Evolutionary conservation across 2,329 filamentous ascomycete species (phyloP).

Genomic region (Talaromyces sp.): DNA sequence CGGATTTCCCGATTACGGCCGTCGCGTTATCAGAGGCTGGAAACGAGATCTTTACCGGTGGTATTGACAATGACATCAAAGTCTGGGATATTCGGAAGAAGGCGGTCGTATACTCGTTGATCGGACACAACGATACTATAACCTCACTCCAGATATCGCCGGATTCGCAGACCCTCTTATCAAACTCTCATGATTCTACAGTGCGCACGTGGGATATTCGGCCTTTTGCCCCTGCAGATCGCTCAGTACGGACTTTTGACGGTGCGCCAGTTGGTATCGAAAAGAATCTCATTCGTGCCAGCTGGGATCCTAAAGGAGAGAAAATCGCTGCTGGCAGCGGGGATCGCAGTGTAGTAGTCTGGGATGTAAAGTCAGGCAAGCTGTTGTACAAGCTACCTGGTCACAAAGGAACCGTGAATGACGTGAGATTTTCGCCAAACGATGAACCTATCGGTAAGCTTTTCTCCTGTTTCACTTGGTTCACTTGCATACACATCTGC

Average conservation of each 20-base stretch:
- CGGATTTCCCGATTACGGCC: conserved; percentile 87
- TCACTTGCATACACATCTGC: neutral
- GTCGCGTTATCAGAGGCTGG: conserved; percentile 89
- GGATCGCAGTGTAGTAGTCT: conserved; percentile 86
- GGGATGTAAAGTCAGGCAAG: conserved; percentile 85
- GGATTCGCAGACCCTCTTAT: conserved; percentile 84
- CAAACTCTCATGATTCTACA: conserved; percentile 90
- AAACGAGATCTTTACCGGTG: conserved; percentile 90
- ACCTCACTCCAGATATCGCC: conserved; percentile 89
- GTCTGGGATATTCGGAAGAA: conserved; percentile 97
- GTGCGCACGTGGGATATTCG: conserved; percentile 94
- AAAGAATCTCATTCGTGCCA: conserved; percentile 85
- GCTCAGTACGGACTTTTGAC: conserved; percentile 83
- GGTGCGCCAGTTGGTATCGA: conserved; percentile 85
- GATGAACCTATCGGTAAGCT: conserved; percentile 83
- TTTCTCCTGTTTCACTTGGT: neutral
- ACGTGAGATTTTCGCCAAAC: conserved; percentile 82
- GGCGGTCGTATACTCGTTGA: conserved; percentile 78
- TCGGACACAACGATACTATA: conserved; percentile 87
- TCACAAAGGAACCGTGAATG: conserved; percentile 92
- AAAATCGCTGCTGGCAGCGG: conserved; percentile 85
- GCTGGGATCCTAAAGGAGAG: conserved; percentile 83
- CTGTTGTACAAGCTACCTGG: conserved; percentile 91
- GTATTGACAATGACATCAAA: conserved; percentile 95
- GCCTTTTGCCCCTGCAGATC: conserved; percentile 85